These are phyloP conservation scores for Russula olivacea DNA, from an alignment of 768 basidiomycete genomes.

Conservation along the genomic window DNA sequence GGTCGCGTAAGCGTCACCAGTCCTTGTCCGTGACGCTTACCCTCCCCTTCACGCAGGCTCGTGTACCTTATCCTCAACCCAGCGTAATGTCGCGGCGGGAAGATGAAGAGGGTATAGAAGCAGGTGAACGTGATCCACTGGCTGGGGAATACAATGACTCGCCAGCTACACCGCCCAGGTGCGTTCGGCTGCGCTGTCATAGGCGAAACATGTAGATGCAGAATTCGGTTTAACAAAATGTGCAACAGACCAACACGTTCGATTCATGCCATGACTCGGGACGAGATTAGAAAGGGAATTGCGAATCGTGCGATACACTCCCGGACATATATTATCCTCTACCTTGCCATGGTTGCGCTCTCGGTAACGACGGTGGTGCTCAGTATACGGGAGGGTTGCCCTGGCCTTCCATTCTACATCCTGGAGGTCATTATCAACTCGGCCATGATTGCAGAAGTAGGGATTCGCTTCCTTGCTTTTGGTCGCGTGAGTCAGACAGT, in stretches of 20 bases:
- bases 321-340: slow-evolving; percentile 78
- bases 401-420: slow-evolving; percentile 81
- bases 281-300: slow-evolving; percentile 77
- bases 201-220: slow-evolving; percentile 14
- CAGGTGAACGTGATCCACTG: slow-evolving; percentile 31
- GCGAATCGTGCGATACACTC: slow-evolving; percentile 91
- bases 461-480: slow-evolving; percentile 86
- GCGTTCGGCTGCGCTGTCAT: slow-evolving; percentile 15
- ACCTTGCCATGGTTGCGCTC: slow-evolving; percentile 82
- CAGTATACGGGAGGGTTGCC: slow-evolving; percentile 78
- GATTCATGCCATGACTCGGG: slow-evolving; percentile 77
- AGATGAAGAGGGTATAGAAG: slow-evolving; percentile 31
- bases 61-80: not conserved
- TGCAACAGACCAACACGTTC: slow-evolving; percentile 62
- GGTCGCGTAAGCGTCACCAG: not conserved
- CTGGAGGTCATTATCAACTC: slow-evolving; percentile 85
- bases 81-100: slow-evolving; percentile 28
- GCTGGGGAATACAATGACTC: slow-evolving; percentile 22
- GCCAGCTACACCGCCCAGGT: slow-evolving; percentile 26
- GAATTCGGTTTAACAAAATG: not conserved
- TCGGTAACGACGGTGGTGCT: slow-evolving; percentile 83
- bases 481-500: slow-evolving; percentile 61
- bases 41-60: not conserved
- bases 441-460: slow-evolving; percentile 92
- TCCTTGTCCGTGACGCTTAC: not conserved